Evolutionary conservation across 2,329 filamentous ascomycete species (phyloP).

Genomic region (Fusarium sp.): DNA sequence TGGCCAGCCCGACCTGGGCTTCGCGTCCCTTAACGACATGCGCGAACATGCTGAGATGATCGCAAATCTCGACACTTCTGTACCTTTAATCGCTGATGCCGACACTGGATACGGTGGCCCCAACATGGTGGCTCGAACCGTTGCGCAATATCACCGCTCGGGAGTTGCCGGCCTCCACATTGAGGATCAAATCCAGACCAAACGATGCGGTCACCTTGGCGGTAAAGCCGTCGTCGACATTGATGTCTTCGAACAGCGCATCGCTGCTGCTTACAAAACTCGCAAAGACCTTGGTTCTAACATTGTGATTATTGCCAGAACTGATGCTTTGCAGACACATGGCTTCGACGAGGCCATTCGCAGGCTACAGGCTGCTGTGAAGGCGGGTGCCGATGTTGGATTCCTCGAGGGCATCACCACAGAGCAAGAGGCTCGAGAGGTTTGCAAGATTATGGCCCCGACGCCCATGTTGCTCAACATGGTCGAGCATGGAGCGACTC

Average conservation of each 20-base stretch:
- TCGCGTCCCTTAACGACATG: not conserved
- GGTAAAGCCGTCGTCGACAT: not conserved
- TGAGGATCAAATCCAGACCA: not conserved
- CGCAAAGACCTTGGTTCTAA: not conserved
- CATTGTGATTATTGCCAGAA: not conserved
- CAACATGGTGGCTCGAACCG: not conserved
- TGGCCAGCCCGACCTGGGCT: not conserved
- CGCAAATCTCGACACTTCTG: not conserved
- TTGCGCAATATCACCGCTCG: not conserved
- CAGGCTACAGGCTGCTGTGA: not conserved
- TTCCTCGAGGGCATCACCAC: not conserved
- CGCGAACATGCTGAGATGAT: conserved; percentile 2
- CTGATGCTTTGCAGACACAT: not conserved
- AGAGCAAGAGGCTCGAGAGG: not conserved
- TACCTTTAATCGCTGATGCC: not conserved
- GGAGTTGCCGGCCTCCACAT: not conserved
- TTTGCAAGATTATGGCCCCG: not conserved
- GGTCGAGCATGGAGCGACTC: not conserved
- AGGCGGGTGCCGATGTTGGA: not conserved
- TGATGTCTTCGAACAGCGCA: not conserved
- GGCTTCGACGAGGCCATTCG: conserved; percentile 1
- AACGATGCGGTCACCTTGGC: not conserved
- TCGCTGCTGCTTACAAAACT: not conserved
- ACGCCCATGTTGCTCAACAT: conserved; percentile 1
- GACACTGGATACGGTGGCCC: not conserved